phyloP scores from a whole-genome alignment of 768 basidiomycete species.

The Lactifluus rugatus region DNA sequence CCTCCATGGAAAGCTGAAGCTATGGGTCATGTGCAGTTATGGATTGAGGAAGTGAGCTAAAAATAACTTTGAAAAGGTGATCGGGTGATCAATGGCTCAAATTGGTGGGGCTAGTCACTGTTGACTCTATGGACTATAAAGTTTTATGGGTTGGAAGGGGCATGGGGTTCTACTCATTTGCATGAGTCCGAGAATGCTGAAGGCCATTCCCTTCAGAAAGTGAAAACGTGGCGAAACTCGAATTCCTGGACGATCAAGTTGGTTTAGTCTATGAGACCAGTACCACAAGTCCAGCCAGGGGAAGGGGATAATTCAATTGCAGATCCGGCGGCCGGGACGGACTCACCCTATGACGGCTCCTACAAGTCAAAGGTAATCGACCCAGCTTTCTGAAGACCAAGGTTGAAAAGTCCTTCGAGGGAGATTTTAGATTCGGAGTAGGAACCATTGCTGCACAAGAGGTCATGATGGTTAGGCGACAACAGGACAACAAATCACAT shows the following conservation, averaged over 20 bases:
- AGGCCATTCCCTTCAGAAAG: conserved; percentile 99
- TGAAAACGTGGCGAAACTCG: conserved; percentile 87
- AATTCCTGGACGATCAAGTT: conserved; percentile 94
- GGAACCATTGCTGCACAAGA: conserved; percentile 95
- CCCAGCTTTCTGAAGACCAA: conserved; percentile 98
- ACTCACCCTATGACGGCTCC: conserved; percentile 95
- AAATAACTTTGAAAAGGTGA: too few species aligned
- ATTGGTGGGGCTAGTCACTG: too few species aligned
- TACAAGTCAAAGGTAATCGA: conserved; percentile 94
- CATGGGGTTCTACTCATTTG: too few species aligned
- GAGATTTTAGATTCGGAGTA: conserved; percentile 99
- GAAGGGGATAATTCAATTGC: conserved; percentile 7
- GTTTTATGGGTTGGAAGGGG: too few species aligned
- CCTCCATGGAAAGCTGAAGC: too few species aligned
- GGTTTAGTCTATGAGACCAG: conserved; percentile 91
- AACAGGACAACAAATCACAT: conserved; percentile 95
- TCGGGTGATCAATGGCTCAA: too few species aligned
- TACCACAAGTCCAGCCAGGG: conserved; percentile 90
- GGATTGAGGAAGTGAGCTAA: too few species aligned
- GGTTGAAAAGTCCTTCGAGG: conserved; percentile 93
- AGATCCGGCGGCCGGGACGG: conserved; percentile 2
- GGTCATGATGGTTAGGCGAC: conserved; percentile 96
- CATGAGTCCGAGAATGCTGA: conserved; percentile 99
- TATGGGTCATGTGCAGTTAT: too few species aligned
- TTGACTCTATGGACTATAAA: too few species aligned